Evolutionary conservation across 2,329 filamentous ascomycete genomes (phyloP).

Genomic region (Paracamarosporium sp.): DNA sequence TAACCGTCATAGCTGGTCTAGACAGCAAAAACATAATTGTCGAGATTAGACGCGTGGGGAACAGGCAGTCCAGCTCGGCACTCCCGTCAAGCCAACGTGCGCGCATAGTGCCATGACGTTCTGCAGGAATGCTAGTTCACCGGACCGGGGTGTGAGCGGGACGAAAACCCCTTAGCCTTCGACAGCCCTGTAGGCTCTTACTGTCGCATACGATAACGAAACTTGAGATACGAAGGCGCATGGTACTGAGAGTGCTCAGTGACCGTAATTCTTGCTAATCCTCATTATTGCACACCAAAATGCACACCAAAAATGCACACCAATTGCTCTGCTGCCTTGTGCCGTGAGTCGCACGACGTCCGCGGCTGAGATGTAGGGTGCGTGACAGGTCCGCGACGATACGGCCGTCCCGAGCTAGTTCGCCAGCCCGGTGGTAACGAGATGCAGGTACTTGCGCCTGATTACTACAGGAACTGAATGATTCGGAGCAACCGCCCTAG

Average conservation of each 20-base stretch:
- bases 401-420: slow-evolving; percentile 2
- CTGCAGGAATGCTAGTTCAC: slow-evolving; percentile 19
- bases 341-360: not conserved
- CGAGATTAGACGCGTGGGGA: slow-evolving; percentile 15
- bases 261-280: not conserved
- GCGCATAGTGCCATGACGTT: slow-evolving; percentile 31
- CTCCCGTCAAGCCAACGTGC: slow-evolving; percentile 29
- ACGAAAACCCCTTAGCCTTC: slow-evolving; percentile 23
- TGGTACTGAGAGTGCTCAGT: not conserved
- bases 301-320: no score
- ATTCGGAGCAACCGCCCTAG: not conserved
- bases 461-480: not conserved
- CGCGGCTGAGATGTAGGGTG: slow-evolving; percentile 10
- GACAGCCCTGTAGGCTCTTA: slow-evolving; percentile 23
- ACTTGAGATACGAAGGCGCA: not conserved
- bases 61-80: slow-evolving; percentile 30
- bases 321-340: not conserved
- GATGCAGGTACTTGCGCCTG: slow-evolving; percentile 3
- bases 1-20: slow-evolving; percentile 15
- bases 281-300: not conserved
- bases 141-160: slow-evolving; percentile 20
- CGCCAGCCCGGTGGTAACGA: slow-evolving; percentile 3
- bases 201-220: slow-evolving; percentile 1
- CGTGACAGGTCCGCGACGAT: slow-evolving; percentile 6
- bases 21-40: slow-evolving; percentile 9